Evolutionary conservation across 2,329 filamentous ascomycete species (phyloP).

Genomic region (Colletotrichum coccodes): DNA sequence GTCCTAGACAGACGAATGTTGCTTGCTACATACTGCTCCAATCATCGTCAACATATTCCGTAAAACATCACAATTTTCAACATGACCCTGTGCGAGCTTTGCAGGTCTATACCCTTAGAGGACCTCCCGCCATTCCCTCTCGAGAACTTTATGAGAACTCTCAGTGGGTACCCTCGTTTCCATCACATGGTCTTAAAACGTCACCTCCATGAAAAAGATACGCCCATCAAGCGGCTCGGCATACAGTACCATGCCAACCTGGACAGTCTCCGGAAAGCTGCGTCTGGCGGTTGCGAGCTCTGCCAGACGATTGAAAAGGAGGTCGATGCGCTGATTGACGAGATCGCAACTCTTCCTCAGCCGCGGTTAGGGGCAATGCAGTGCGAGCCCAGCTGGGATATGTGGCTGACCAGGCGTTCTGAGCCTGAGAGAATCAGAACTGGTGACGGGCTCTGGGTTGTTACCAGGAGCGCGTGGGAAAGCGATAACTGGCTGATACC

Average conservation of each 20-base stretch:
- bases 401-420: constrained; percentile 15
- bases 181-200: background rate
- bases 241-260: constrained; percentile 6
- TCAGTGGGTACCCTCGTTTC: background rate
- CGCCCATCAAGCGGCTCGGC: background rate
- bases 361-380: background rate
- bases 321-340: background rate
- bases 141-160: background rate
- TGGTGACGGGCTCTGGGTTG: constrained; percentile 24
- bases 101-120: background rate
- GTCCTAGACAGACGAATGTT: background rate
- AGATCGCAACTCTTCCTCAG: background rate
- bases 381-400: constrained; percentile 14
- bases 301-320: constrained; percentile 12
- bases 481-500: background rate
- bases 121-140: constrained; percentile 20
- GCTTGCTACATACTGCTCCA: background rate
- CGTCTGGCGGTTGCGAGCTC: background rate
- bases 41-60: background rate
- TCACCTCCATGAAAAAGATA: background rate
- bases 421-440: background rate
- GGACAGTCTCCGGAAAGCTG: constrained; percentile 6
- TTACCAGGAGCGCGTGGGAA: background rate
- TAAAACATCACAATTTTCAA: background rate
- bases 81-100: constrained; percentile 8